Base-by-base conservation (phyloP, 129 eudicot genomes). In the Dittrichia graveolens region DNA sequence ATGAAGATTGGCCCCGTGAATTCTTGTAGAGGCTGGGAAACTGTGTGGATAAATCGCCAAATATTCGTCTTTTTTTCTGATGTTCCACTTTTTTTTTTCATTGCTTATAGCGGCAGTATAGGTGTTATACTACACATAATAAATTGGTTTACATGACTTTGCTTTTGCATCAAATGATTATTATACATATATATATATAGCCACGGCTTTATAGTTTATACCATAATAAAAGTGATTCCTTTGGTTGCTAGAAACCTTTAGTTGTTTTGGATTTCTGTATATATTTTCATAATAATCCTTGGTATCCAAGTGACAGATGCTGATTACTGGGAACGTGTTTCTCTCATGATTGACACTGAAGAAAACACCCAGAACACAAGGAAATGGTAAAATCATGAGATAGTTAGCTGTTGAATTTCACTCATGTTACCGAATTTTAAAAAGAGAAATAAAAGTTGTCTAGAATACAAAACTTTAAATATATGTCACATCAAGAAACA, bases 101-200 rank as follows among this genome's bases (percentile, higher is more conserved):
- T 24, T 24, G 31, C 79, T 65, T 66, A 58, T 15, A 48, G 75
- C 43, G 50, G 42, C 52, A 49, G 64, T 71, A 81, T 75, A 81
- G 80, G 41, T 69, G 68, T 42, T 71, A 43, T 42, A 70, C 48
- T 42, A 70, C 48, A 71, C 79, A 62, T 8, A 65, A 65, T 75
- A 13, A 72, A 50, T 59, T 15, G 57, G 15, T 46, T 14, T n/a
- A 55, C 34, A 5, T 65, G 39, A 34, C 35, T 53, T 64, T 42
- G 34, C n/a, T 39, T 68, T 57, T 39, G 46, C 35, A 60, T 66
- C 62, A 67, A 24, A 45, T 38, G 48, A 67, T 56, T 67, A 1
- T 34, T 11, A 7, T 46, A 6, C 8, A 47, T 10, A n/a, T n/a
- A n/a, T 19, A 53, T 66, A 65, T 66, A 56, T 54, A 75, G 47